Base-by-base conservation (phyloP, 257 asterid genomes). In the Solanum peruvianum region DNA sequence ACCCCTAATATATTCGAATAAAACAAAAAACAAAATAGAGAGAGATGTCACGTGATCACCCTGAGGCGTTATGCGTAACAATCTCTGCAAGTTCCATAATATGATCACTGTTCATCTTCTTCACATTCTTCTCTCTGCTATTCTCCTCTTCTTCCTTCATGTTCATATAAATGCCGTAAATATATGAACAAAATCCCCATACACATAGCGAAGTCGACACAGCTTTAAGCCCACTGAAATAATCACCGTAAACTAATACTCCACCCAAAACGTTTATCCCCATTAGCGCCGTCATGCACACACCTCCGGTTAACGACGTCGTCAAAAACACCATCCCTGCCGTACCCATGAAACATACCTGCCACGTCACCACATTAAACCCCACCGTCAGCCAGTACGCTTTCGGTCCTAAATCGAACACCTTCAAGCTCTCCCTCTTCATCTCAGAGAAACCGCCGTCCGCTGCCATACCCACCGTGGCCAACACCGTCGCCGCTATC, bases 321-420 rank as follows among this genome's bases (percentile, higher is more conserved):
- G 98, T 96, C 85, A 96, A n/a, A 85, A 94, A 96, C 78, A 96
- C 94, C 94, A 96, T 90, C 9, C 96, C 99, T 0, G 99, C 98
- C 0, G 98, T 96, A 14, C 99, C 98, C 94, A 96, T 44, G 89
- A 96, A 95, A 84, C 93, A 88, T 5, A 96, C 10, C 91, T 95
- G 99, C 98, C 99, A 96, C 56, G 92, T 78, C 23, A 93, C 84
- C 58, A 91, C 4, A 14, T 69, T 89, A 58, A 88, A 91, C 8
- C 21, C 89, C 42, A 96, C 83, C 2, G 97, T 93, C 13, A 64
- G 2, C 96, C 96, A 93, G 52, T 96, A 94, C 45, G 90, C 94
- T 58, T 39, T 82, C 25, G 88, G 9, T 3, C 98, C 99, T 37
- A 78, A 76, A 41, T 96, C 97, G n/a, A 96, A 96, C 67, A 25